Conservation (phyloP, 179 eudicot species). For the Silene coronaria region DNA sequence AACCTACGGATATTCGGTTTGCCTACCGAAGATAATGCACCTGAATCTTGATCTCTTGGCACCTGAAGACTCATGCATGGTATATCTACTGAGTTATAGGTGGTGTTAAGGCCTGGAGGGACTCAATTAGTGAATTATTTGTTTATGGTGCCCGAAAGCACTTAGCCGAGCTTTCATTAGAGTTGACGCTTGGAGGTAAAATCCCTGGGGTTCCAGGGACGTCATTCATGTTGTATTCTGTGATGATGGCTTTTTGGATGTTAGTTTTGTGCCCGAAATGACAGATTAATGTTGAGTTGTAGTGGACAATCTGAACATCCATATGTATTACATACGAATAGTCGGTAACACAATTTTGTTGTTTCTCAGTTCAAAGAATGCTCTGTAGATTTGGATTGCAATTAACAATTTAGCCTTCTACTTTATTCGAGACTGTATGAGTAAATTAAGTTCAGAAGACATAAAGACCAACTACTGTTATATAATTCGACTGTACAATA, state of each 20-base stretch:
- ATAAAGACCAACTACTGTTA: too few species aligned
- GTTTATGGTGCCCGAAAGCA: neutral
- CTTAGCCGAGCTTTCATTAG: neutral
- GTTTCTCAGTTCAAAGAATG: neutral
- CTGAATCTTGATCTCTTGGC: neutral
- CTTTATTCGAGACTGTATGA: too few species aligned
- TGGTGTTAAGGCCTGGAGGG: neutral
- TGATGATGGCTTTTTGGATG: neutral
- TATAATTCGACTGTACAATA: too few species aligned
- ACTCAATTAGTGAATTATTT: neutral
- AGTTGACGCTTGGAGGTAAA: neutral
- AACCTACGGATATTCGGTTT: slow-evolving; percentile 81
- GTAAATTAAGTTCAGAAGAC: too few species aligned
- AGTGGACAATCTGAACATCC: too few species aligned
- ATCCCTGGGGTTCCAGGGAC: neutral
- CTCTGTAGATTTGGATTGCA: neutral
- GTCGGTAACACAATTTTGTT: neutral
- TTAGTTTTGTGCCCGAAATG: neutral
- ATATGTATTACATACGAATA: neutral
- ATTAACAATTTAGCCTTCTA: too few species aligned
- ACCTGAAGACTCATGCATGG: neutral
- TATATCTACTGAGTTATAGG: neutral
- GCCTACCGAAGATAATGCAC: slow-evolving; percentile 36
- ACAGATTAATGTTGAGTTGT: neutral
- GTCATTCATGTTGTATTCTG: neutral